Conservation (phyloP, 306 rosid genomes). For the Castanea mollissima region DNA sequence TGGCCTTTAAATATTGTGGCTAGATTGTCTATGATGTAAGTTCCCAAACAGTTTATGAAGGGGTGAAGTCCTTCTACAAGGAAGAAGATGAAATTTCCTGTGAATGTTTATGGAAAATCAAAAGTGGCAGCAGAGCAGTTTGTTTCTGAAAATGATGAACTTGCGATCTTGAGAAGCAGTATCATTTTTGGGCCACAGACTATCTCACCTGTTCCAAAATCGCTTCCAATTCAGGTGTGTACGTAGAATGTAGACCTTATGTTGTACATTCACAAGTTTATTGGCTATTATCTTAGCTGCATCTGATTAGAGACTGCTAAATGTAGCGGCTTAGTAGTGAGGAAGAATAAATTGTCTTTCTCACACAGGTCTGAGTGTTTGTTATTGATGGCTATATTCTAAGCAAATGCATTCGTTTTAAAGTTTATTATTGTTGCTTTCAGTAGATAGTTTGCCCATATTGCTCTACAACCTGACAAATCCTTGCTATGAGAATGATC, state of each 20-base stretch:
- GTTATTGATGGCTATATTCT: not conserved
- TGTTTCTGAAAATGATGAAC: constrained; percentile 65
- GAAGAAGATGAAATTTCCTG: constrained; percentile 77
- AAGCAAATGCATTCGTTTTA: not conserved
- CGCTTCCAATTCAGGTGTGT: constrained; percentile 90
- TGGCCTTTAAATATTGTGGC: constrained; percentile 8
- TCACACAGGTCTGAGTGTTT: not conserved
- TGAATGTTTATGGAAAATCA: constrained; percentile 85
- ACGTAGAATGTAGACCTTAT: not conserved
- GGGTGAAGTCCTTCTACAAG: constrained; percentile 79
- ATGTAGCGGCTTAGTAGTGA: not conserved
- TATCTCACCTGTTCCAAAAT: constrained; percentile 75
- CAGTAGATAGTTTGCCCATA: not conserved
- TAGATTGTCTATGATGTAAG: constrained; percentile 25
- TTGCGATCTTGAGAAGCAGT: constrained; percentile 88
- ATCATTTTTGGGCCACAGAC: constrained; percentile 94
- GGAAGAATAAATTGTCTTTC: not conserved
- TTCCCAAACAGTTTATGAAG: constrained; percentile 73
- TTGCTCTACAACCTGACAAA: not conserved
- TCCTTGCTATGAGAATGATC: not conserved
- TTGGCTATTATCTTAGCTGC: not conserved
- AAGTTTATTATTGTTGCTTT: not conserved
- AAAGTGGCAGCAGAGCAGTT: constrained; percentile 77
- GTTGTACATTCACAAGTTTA: constrained; percentile 5
- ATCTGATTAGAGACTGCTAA: not conserved